Evolutionary conservation across 192 early-diverging fungal genomes (phyloP), one percentile per base, ranked within the genome.

Genomic region (Funneliformis geosporum): DNA sequence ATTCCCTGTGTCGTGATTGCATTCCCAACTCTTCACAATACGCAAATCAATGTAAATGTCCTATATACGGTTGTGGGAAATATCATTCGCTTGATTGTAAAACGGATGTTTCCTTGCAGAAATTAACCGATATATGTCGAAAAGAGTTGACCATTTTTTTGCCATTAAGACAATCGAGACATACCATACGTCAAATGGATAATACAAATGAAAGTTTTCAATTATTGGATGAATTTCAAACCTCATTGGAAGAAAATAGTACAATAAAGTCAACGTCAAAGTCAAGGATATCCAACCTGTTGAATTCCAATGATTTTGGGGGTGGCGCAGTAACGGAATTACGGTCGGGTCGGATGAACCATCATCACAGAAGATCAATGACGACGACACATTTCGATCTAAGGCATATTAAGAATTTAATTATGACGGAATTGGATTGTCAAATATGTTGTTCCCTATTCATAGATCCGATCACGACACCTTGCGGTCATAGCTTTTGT

Each of bases 401-500:
- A 28, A n/a, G 6, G 1, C 0, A 27, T 23, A n/a, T 77, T 2
- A 64, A 77, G 28, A 33, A 77, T 27, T 43, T 61, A 66, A 39
- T 77, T 38, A 8, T 77, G 9, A n/a, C 59, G n/a, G 89, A 91
- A 70, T 82, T 88, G 16, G 92, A 91, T 80, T 94, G 92, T 78
- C 82, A 84, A 11, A 82, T 94, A 23, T 94, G 92, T 78, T 86
- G 79, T 47, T 71, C 78, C 12, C 73, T 87, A 14, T 83, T 91
- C 73, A 59, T 76, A 28, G 83, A 89, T n/a, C 92, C 93, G 5
- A 79, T 92, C 12, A 92, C 91, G 0, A 86, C 87, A 18, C 85
- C 84, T 4, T 94, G 93, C 64, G 93, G 93, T 0, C 93, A 94
- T 79, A 90, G 88, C n/a, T 86, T 86, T 66, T 94, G 93, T 79